Evolutionary conservation across 2,329 filamentous ascomycete genomes (phyloP), one percentile per base, ranked within the genome.

Genomic region (Tolypocladium amazonense): DNA sequence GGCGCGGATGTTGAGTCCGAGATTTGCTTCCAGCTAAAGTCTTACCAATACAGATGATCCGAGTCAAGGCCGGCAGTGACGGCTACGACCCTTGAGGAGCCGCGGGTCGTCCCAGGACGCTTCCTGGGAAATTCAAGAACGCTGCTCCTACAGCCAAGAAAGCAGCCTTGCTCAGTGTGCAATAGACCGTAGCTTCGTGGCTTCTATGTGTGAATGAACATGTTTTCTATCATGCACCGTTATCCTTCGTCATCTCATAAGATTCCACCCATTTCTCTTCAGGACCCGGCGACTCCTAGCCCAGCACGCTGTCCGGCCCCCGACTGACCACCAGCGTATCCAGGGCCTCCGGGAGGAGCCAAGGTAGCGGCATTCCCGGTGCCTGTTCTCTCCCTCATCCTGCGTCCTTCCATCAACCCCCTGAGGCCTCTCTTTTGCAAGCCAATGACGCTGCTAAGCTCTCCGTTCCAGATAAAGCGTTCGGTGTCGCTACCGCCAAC

Each of bases 401-500:
- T 81, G 53, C 93, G 80, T 4, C 93, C 93, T 73, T 97, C 94
- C 94, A 99, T 97, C 65, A 99, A 73, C 0, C 94, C 94, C 61
- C 93, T 81, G 41, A 99, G 73, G 0, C 94, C 94, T 58, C 94
- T 82, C 78, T 99, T 99, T 78, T 99, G 94, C 64, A 99, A 72
- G 0, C 94, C 94, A 65, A 99, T 96, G 3, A 97, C 93, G 56
- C 90, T 90, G 76, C 89, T 92, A 39, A 93, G 73, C 76, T 95
- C 84, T 60, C 88, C 87, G 68, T 82, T 78, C 93, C 94, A 99
- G 0, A 93, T 69, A 61, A 73, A 75, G 64, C 73, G 74, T 62
- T 82, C 78, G 20, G 76, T 76, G 56, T 78, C 79, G 54, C 74
- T 78, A 5, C 78, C 79, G 43, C 80, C 81, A 33, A 79, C 68